Conservation (phyloP, 208 protist species). For the Herpetomonas tarakana region DNA sequence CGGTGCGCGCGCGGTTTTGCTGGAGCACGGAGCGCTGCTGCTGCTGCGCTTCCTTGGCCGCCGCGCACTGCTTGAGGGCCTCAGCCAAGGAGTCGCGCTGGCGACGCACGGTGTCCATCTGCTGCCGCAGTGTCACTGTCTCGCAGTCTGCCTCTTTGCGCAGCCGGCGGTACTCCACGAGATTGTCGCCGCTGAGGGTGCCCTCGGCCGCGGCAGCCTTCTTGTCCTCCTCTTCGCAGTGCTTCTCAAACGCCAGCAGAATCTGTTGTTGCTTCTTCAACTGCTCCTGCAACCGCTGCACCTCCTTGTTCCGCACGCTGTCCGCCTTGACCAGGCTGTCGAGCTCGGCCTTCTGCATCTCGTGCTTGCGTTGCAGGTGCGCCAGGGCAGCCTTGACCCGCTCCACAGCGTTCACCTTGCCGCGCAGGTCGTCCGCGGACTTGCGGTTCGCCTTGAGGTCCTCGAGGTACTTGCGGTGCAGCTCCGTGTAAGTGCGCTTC, state of each 20-base stretch:
- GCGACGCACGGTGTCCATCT: slow-evolving; percentile 60
- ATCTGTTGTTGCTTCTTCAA: slow-evolving; percentile 63
- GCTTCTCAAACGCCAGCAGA: slow-evolving; percentile 53
- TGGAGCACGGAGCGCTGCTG: slow-evolving; percentile 47
- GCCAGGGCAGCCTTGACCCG: slow-evolving; percentile 59
- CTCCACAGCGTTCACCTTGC: slow-evolving; percentile 58
- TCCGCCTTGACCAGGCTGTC: slow-evolving; percentile 43
- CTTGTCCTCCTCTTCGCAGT: slow-evolving; percentile 51
- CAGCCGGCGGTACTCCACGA: slow-evolving; percentile 75
- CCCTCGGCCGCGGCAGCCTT: slow-evolving; percentile 21
- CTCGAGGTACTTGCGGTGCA: slow-evolving; percentile 79
- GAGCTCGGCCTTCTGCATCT: slow-evolving; percentile 52
- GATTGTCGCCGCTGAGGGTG: slow-evolving; percentile 44
- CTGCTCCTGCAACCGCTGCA: slow-evolving; percentile 58
- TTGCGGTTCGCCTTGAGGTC: slow-evolving; percentile 68
- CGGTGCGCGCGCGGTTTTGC: slow-evolving; percentile 32
- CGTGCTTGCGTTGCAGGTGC: slow-evolving; percentile 67
- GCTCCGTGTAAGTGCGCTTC: slow-evolving; percentile 63
- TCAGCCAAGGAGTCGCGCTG: slow-evolving; percentile 62
- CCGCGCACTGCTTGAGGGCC: slow-evolving; percentile 57
- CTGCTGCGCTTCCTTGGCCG: slow-evolving; percentile 42
- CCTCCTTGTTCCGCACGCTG: slow-evolving; percentile 48
- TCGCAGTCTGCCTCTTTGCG: slow-evolving; percentile 81
- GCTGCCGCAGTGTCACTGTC: slow-evolving; percentile 75
- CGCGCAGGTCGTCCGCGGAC: slow-evolving; percentile 55